Evolutionary conservation across 2,329 filamentous ascomycete genomes (phyloP).

Genomic region (Scedosporium minutisporum): DNA sequence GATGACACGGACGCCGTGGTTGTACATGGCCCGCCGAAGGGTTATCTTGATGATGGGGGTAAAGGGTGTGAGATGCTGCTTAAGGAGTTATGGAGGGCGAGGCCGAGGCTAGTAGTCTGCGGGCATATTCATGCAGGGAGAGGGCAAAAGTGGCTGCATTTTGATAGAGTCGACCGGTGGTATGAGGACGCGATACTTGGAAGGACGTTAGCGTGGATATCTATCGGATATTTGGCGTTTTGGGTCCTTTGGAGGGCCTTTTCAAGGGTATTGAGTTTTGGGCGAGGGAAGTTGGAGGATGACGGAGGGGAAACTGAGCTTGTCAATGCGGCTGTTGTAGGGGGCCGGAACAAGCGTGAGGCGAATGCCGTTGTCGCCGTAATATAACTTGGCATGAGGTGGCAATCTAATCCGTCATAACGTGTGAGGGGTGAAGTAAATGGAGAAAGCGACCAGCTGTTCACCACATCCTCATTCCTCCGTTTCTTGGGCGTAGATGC

Average conservation of each 20-base stretch:
- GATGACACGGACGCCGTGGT: constrained; percentile 24
- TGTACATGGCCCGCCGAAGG: constrained; percentile 26
- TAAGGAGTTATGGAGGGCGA: neutral
- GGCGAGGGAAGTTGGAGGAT: neutral
- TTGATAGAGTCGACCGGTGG: neutral
- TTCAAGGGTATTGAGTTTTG: neutral
- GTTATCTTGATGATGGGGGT: constrained; percentile 24
- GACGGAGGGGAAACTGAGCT: neutral
- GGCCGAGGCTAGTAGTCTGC: constrained; percentile 6
- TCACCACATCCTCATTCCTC: too few relatives aligned
- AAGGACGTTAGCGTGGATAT: neutral
- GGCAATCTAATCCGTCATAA: neutral
- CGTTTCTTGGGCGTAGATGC: too few relatives aligned
- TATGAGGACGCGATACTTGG: neutral
- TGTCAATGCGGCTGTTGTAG: constrained; percentile 6
- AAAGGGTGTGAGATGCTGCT: constrained; percentile 19
- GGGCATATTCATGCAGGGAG: constrained; percentile 7
- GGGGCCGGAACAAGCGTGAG: neutral
- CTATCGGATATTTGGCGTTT: neutral
- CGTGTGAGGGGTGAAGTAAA: too few relatives aligned
- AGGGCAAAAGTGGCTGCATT: neutral
- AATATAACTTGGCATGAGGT: too few relatives aligned
- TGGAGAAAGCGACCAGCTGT: too few relatives aligned
- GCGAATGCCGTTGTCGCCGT: neutral
- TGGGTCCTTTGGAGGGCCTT: neutral